Conservation (phyloP, 345 rosid genomes). For the Lumnitzera littorea region DNA sequence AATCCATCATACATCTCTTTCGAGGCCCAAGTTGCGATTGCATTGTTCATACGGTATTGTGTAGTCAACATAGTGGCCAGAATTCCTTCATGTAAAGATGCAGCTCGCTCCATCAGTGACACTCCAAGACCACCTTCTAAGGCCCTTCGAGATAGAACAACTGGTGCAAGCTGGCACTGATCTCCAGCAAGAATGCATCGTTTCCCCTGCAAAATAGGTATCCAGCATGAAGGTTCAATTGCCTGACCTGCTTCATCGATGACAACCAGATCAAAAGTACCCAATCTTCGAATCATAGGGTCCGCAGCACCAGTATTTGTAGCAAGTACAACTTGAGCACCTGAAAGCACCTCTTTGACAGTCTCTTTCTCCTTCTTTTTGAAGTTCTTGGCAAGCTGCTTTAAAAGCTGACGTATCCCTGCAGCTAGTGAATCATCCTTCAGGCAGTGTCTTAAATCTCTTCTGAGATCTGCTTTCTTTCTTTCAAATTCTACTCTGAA, state of each 20-base stretch:
- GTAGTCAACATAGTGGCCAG: constrained; percentile 62
- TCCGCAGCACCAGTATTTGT: constrained; percentile 97
- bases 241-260: constrained; percentile 98
- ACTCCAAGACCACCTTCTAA: constrained; percentile 88
- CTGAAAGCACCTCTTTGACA: constrained; percentile 63
- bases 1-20: constrained; percentile 94
- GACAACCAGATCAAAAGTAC: constrained; percentile 79
- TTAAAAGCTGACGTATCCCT: constrained; percentile 91
- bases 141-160: constrained; percentile 78
- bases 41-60: constrained; percentile 94
- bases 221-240: constrained; percentile 96
- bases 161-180: constrained; percentile 93
- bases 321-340: constrained; percentile 87
- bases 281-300: constrained; percentile 69
- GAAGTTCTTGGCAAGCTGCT: constrained; percentile 78
- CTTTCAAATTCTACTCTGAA: constrained; percentile 63
- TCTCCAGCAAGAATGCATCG: constrained; percentile 92
- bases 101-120: constrained; percentile 80
- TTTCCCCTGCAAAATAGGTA: constrained; percentile 85
- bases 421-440: constrained; percentile 93
- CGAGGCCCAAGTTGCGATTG: constrained; percentile 95
- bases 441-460: constrained; percentile 73
- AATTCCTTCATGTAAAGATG: constrained; percentile 62
- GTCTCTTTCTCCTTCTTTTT: constrained; percentile 94
- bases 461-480: constrained; percentile 81